These are phyloP conservation scores for Silene vulgaris DNA, from an alignment of 179 eudicot genomes.

Conservation along the genomic window DNA sequence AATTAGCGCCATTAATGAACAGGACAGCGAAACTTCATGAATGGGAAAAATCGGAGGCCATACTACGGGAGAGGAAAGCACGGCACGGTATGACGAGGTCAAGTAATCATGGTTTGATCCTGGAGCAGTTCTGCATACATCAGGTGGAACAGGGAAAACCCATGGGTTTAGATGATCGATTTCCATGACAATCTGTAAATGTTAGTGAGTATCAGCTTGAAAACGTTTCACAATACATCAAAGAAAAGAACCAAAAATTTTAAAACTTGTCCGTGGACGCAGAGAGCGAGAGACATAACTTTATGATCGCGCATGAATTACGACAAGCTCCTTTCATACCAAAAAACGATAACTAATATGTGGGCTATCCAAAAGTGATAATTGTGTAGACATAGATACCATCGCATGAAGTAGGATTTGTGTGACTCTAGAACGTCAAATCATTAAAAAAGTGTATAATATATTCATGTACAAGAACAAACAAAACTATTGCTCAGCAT, in stretches of 20 bases:
- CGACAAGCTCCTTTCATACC: neutral
- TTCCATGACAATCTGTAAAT: conserved; percentile 43
- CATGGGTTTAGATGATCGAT: conserved; percentile 65
- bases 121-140: conserved; percentile 50
- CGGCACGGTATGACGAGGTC: conserved; percentile 55
- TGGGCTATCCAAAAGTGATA: neutral
- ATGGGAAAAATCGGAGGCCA: conserved; percentile 15
- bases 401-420: neutral
- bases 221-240: conserved; percentile 7
- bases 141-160: conserved; percentile 75
- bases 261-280: neutral
- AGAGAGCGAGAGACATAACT: neutral
- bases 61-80: conserved; percentile 96
- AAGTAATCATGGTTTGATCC: conserved; percentile 86
- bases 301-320: neutral
- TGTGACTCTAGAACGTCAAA: neutral
- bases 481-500: no score
- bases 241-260: neutral
- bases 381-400: neutral
- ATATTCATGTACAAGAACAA: no score
- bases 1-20: neutral
- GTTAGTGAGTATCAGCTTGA: conserved; percentile 12
- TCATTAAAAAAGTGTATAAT: neutral
- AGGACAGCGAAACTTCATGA: conserved; percentile 8
- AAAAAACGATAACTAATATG: neutral